Evolutionary conservation across 2,329 filamentous ascomycete genomes (phyloP).

Genomic region (Xylariaceae sp.): DNA sequence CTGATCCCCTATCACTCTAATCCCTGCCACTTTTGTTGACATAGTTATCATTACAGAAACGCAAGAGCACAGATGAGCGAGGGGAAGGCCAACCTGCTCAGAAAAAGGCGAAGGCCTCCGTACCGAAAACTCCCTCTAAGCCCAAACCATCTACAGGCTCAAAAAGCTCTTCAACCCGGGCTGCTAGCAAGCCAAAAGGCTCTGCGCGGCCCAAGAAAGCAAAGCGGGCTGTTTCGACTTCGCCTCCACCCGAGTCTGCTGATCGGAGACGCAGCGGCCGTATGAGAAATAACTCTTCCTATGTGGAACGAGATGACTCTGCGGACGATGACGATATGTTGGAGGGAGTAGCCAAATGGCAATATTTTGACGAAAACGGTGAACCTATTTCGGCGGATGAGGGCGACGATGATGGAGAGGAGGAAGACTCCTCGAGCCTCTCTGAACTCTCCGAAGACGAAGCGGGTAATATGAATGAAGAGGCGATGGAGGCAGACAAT

Average conservation of each 20-base stretch:
- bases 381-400: slow-evolving; percentile 28
- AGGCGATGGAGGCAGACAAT: slow-evolving; percentile 18
- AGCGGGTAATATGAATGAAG: slow-evolving; percentile 24
- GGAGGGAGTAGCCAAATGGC: slow-evolving; percentile 55
- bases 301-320: slow-evolving; percentile 52
- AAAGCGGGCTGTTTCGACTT: slow-evolving; percentile 26
- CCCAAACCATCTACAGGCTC: slow-evolving; percentile 32
- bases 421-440: slow-evolving; percentile 5
- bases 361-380: slow-evolving; percentile 42
- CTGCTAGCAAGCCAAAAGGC: slow-evolving; percentile 26
- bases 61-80: slow-evolving; percentile 49
- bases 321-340: slow-evolving; percentile 59
- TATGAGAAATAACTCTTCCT: slow-evolving; percentile 42
- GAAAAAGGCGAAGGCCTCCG: slow-evolving; percentile 35
- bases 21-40: slow-evolving; percentile 16
- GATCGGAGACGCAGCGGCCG: slow-evolving; percentile 56
- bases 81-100: slow-evolving; percentile 40
- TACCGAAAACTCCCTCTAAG: slow-evolving; percentile 33
- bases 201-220: slow-evolving; percentile 29
- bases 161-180: slow-evolving; percentile 27
- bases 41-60: slow-evolving; percentile 43
- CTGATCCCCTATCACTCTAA: neutral
- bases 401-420: slow-evolving; percentile 22
- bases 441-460: slow-evolving; percentile 19
- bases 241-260: slow-evolving; percentile 31